Percentiles rank a stretch among this genome's conserved stretches.
Evolutionary conservation across 805 yeast genomes (phyloP).

Genomic region (Myxozyma kluyveri): DNA sequence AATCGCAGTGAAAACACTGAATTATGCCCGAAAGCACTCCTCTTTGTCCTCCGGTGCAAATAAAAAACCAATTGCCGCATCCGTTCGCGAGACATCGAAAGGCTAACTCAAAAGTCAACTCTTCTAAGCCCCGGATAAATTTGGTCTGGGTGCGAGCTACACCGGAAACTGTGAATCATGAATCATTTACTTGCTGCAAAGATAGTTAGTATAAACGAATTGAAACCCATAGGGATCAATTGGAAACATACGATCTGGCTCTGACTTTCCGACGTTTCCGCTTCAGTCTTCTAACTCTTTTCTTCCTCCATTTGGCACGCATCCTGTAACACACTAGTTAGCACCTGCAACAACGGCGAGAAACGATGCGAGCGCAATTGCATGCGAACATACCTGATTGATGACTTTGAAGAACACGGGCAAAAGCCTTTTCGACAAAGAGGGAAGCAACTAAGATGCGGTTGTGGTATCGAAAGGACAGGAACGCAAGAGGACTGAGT

Average conservation of each 20-base stretch:
- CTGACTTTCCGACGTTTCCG: slow-evolving; percentile 99
- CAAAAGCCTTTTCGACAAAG: background rate
- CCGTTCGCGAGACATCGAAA: no score
- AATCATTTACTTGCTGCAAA: slow-evolving; percentile 20
- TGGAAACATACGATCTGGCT: slow-evolving; percentile 72
- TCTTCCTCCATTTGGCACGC: slow-evolving; percentile 63
- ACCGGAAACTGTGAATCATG: slow-evolving; percentile 6
- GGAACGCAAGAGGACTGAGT: slow-evolving; percentile 10
- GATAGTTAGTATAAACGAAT: slow-evolving; percentile 9
- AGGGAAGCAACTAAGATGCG: slow-evolving; percentile 16
- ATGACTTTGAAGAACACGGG: slow-evolving; percentile 9
- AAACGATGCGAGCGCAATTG: background rate
- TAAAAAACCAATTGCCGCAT: no score
- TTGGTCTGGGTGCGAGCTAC: background rate
- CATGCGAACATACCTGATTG: slow-evolving; percentile 20
- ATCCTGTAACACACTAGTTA: slow-evolving; percentile 19
- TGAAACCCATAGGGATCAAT: no score
- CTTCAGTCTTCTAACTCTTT: slow-evolving; percentile 99
- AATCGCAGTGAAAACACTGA: no score
- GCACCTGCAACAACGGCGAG: background rate
- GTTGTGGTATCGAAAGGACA: slow-evolving; percentile 10
- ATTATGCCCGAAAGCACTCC: no score
- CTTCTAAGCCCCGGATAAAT: background rate
- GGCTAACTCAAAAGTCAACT: no score
- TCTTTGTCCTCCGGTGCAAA: no score